These are phyloP conservation scores for Andrographis paniculata DNA, from an alignment of 305 asterid genomes.

Conservation along the genomic window DNA sequence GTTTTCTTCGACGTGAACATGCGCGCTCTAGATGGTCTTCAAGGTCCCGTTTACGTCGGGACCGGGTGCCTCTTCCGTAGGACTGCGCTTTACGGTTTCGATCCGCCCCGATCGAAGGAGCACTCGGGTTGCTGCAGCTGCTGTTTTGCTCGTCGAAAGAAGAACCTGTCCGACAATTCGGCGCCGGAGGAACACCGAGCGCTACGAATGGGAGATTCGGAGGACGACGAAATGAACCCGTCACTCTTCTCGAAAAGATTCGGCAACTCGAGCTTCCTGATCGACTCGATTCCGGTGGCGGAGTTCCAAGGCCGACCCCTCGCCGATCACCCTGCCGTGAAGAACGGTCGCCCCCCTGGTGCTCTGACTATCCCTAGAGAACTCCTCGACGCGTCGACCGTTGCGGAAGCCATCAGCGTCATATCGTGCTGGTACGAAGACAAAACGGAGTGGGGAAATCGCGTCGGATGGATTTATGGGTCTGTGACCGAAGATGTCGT, in stretches of 20 bases:
- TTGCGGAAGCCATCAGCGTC: constrained; percentile 90
- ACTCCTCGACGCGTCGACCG: constrained; percentile 82
- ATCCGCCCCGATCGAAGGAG: constrained; percentile 70
- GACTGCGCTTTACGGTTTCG: constrained; percentile 78
- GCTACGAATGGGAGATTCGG: constrained; percentile 72
- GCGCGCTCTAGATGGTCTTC: constrained; percentile 93
- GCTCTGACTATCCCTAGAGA: constrained; percentile 76
- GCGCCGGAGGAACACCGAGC: constrained; percentile 72
- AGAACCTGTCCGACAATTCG: constrained; percentile 33
- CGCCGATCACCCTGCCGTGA: constrained; percentile 85
- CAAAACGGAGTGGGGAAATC: constrained; percentile 94
- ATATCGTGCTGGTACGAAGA: constrained; percentile 97
- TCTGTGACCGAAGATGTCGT: constrained; percentile 96
- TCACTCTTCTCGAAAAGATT: constrained; percentile 74
- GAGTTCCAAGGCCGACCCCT: constrained; percentile 94
- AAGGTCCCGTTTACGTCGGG: constrained; percentile 90
- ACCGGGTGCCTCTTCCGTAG: constrained; percentile 89
- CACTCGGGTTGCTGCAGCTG: constrained; percentile 68
- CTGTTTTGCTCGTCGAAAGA: constrained; percentile 48
- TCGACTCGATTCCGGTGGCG: constrained; percentile 84
- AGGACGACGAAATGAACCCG: constrained; percentile 69
- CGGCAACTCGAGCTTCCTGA: constrained; percentile 72
- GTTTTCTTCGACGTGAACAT: constrained; percentile 91
- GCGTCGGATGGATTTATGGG: constrained; percentile 96
- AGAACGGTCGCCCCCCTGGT: constrained; percentile 87